phyloP scores from a whole-genome alignment of 169 alveolate genomes.

The Babesia bovis region DNA sequence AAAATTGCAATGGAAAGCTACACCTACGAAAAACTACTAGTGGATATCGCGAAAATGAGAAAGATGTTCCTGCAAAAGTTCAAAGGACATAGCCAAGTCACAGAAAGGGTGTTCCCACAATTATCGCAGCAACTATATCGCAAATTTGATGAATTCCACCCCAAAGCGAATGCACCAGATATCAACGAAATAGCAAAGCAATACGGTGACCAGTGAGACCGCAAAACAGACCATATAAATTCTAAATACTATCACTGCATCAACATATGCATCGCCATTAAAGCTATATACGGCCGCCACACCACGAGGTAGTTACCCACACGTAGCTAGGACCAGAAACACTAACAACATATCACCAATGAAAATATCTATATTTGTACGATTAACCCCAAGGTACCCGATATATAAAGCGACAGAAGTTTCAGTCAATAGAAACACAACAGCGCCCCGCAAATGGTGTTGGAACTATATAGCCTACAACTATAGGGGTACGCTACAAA shows the following conservation, averaged over 20 bases:
- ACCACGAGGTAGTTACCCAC: no score
- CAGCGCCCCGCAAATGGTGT: no score
- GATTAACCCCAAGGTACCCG: no score
- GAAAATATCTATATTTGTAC: no score
- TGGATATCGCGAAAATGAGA: conserved; percentile 36
- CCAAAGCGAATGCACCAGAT: conserved; percentile 24
- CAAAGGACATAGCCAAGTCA: conserved; percentile 46
- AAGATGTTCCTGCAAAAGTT: conserved; percentile 35
- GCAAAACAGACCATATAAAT: no score
- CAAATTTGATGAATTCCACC: conserved; percentile 44
- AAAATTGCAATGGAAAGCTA: conserved; percentile 20
- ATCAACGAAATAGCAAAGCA: conserved; percentile 13
- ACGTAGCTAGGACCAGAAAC: no score
- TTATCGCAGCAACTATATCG: conserved; percentile 35
- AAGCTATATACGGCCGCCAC: no score
- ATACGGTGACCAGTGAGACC: not conserved
- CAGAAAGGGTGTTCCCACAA: conserved; percentile 48
- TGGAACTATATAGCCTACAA: no score
- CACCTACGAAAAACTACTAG: conserved; percentile 36
- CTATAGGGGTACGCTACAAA: not conserved
- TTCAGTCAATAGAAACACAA: no score
- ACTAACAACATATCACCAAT: no score
- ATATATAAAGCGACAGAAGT: no score
- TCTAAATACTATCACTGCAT: not conserved
- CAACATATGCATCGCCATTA: no score